Evolutionary conservation across 1,284 basidiomycete species (phyloP), one percentile per base, ranked within the genome.

Genomic region (Mrakiaceae sp.): DNA sequence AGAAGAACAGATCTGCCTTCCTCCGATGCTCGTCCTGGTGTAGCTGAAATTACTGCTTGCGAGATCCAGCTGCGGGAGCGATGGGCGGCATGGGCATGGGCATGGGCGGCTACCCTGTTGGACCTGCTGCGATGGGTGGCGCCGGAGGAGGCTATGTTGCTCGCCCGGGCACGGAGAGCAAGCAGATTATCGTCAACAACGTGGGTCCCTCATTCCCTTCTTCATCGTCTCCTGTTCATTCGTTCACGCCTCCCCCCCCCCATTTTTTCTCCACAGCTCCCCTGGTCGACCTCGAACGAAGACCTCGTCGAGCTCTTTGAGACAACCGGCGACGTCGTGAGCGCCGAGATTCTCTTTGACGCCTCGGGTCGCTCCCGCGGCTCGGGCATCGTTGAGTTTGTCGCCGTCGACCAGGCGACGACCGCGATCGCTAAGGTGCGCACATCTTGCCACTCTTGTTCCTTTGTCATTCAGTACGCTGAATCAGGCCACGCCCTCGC

Each of bases 231-330:
- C 59, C 0, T 49, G n/a, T 11, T 27, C 48, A 2, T 16, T 64
- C 51, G 27, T 46, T 49, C 14, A 3, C 14, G 12, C 40, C 14
- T 47, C n/a, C 46, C 4, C 14, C 40, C 48, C 54, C 14, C 55
- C 9, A 5, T 60, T 6, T 44, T 65, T n/a, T 49, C 16, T 53
- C 16, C 3, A 12, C 70, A 97, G 92, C 79, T 98, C 16, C 95
- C 95, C 0, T 98, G 93, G 92, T 97, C 93, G 14, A 98, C 95
- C 48, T 90, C 93, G n/a, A 96, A 98, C 75, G 94, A 98, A 73
- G 95, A 98, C 74, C 79, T 98, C 44, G 94, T 98, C 40, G 95
- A 98, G 78, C 79, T 98, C 46, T 98, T 98, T 72, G 94, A 97
- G 79, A 98, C 95, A 46, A 96, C 93, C 1, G 95, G 95, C 9